Evolutionary conservation across 2,329 filamentous ascomycete genomes (phyloP).

Genomic region (Fusarium longipes): DNA sequence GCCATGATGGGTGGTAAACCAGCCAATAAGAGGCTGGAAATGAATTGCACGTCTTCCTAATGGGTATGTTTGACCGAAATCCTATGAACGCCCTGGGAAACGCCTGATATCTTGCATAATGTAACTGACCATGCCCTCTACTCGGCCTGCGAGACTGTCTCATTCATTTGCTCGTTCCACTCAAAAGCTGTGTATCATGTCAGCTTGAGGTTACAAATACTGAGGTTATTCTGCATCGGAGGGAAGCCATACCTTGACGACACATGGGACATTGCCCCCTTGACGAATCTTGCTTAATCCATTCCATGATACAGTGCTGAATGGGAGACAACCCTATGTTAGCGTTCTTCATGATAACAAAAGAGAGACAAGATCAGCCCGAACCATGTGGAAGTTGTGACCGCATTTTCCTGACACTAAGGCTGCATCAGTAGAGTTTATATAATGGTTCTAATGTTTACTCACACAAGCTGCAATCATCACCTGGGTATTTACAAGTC

Average conservation of each 20-base stretch:
- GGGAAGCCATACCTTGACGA: conserved; percentile 76
- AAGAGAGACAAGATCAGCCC: conserved; percentile 38
- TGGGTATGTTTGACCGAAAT: conserved; percentile 21
- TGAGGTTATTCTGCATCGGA: not conserved
- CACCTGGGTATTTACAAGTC: conserved; percentile 96
- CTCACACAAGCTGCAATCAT: conserved; percentile 91
- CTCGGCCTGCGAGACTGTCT: conserved; percentile 46
- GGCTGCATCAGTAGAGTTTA: conserved; percentile 30
- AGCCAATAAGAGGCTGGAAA: conserved; percentile 12
- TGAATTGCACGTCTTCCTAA: conserved; percentile 3
- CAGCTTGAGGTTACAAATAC: not conserved
- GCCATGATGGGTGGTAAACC: conserved; percentile 1
- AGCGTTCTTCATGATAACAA: conserved; percentile 20
- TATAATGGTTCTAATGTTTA: conserved; percentile 42
- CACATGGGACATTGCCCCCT: conserved; percentile 98
- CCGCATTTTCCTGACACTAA: conserved; percentile 92
- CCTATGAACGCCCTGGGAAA: conserved; percentile 34
- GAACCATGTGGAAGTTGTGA: conserved; percentile 97
- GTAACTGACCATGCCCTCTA: conserved; percentile 38
- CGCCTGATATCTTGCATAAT: conserved; percentile 36
- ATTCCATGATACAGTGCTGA: conserved; percentile 94
- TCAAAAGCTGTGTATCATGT: conserved; percentile 52
- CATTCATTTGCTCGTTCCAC: conserved; percentile 54
- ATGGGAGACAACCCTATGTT: conserved; percentile 17
- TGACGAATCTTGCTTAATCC: conserved; percentile 94